Evolutionary conservation across 768 basidiomycete species (phyloP).

Genomic region (Dioszegia crocea): DNA sequence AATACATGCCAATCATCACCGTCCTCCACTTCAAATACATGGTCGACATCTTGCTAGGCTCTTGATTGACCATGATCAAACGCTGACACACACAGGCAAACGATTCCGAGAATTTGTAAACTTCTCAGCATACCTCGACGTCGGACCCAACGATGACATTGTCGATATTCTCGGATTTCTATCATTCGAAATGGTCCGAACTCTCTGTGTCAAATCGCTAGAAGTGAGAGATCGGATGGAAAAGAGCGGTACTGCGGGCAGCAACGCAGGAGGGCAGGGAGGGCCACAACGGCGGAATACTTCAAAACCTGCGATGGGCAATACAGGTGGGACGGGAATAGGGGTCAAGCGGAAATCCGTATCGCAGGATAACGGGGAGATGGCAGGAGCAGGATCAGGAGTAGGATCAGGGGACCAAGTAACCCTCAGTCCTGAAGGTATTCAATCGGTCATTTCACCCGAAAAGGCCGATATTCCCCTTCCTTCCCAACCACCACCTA

Average conservation of each 20-base stretch:
- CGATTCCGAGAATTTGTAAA: slow-evolving; percentile 93
- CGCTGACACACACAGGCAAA: slow-evolving; percentile 59
- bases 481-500: slow-evolving; percentile 51
- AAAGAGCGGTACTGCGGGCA: not conserved
- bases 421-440: not conserved
- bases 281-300: slow-evolving; percentile 1
- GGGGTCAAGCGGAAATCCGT: slow-evolving; percentile 5
- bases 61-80: not conserved
- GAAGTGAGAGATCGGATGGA: slow-evolving; percentile 55
- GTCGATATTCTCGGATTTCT: slow-evolving; percentile 95
- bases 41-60: too few relatives aligned
- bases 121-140: slow-evolving; percentile 75
- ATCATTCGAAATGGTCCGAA: slow-evolving; percentile 94
- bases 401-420: too few relatives aligned
- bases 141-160: slow-evolving; percentile 88
- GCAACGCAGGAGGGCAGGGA: not conserved
- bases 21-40: too few relatives aligned
- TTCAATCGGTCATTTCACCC: slow-evolving; percentile 17
- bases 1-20: too few relatives aligned
- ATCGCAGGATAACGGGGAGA: not conserved
- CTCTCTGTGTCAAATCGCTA: slow-evolving; percentile 80
- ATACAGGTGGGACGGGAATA: not conserved
- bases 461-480: slow-evolving; percentile 1
- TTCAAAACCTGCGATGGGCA: not conserved
- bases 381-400: not conserved